Evolutionary conservation across 2,329 filamentous ascomycete species (phyloP).

Genomic region (Alternaria incomplexa): DNA sequence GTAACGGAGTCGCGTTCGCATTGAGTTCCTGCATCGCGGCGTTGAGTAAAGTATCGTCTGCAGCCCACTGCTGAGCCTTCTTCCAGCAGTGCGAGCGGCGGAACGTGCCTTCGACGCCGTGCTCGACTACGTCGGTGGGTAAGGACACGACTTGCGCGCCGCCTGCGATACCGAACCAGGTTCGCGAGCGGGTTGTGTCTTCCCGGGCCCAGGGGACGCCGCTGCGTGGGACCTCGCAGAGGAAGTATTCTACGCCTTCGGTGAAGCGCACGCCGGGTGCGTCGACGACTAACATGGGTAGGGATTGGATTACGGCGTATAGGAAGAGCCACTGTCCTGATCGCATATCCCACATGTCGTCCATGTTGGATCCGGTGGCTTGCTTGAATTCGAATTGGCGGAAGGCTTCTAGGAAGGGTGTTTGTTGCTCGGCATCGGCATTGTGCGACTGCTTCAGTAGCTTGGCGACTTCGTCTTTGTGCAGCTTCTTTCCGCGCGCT

Average conservation of each 20-base stretch:
- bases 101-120: slow-evolving; percentile 72
- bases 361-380: slow-evolving; percentile 66
- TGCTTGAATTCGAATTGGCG: slow-evolving; percentile 74
- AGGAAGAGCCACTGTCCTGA: slow-evolving; percentile 83
- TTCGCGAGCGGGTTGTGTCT: slow-evolving; percentile 61
- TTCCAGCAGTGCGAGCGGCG: slow-evolving; percentile 73
- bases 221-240: slow-evolving; percentile 76
- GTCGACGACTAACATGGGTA: slow-evolving; percentile 79
- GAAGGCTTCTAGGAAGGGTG: slow-evolving; percentile 72
- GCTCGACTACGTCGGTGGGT: slow-evolving; percentile 68
- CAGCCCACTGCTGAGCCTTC: slow-evolving; percentile 66
- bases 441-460: slow-evolving; percentile 85
- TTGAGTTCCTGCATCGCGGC: slow-evolving; percentile 45
- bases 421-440: slow-evolving; percentile 67
- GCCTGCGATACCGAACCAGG: slow-evolving; percentile 78
- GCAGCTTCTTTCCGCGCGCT: slow-evolving; percentile 72
- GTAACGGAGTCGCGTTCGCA: slow-evolving; percentile 36
- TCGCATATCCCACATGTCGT: slow-evolving; percentile 73
- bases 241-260: slow-evolving; percentile 79
- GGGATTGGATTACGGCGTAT: slow-evolving; percentile 76
- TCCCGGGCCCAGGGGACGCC: slow-evolving; percentile 76
- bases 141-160: slow-evolving; percentile 66
- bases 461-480: slow-evolving; percentile 77
- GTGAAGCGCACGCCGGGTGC: slow-evolving; percentile 72
- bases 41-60: slow-evolving; percentile 41